Conservation (phyloP, 352 stramenopile genomes). For the Globisporangium parvum region DNA sequence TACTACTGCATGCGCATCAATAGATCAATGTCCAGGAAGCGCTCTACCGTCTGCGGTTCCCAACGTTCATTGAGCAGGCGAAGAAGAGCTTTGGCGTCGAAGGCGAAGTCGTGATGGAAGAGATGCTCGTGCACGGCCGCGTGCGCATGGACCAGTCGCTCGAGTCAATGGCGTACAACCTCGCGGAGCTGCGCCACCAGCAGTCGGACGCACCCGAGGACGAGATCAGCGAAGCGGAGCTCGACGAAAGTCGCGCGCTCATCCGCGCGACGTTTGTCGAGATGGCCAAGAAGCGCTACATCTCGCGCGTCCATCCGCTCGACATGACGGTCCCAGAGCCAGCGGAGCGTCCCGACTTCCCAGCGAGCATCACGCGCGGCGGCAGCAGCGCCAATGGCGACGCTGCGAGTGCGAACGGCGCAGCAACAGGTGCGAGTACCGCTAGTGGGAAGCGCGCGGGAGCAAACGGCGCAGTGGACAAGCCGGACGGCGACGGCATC, state of each 20-base stretch:
- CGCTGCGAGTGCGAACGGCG: constrained; percentile 10
- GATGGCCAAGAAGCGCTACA: constrained; percentile 88
- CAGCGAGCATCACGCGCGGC: constrained; percentile 53
- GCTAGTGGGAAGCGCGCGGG: neutral
- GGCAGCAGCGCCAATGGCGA: neutral
- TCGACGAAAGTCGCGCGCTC: constrained; percentile 52
- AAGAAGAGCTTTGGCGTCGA: constrained; percentile 71
- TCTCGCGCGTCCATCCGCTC: constrained; percentile 78
- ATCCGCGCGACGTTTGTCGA: constrained; percentile 75
- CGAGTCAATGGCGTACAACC: constrained; percentile 74
- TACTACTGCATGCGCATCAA: too few species aligned
- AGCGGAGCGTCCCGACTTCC: constrained; percentile 55
- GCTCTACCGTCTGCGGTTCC: constrained; percentile 79
- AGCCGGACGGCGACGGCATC: constrained; percentile 51
- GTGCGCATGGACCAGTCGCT: constrained; percentile 83
- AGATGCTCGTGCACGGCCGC: constrained; percentile 77
- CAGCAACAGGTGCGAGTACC: neutral
- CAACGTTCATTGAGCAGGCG: constrained; percentile 76
- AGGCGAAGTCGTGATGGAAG: constrained; percentile 85
- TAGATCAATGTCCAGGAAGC: constrained; percentile 79
- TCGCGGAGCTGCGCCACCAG: constrained; percentile 56
- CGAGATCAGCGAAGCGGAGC: constrained; percentile 65
- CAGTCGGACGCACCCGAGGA: constrained; percentile 29
- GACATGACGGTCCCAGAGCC: constrained; percentile 65
- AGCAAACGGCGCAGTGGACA: constrained; percentile 11